phyloP scores from a whole-genome alignment of 805 yeast genomes.

The Cyberlindnera euphorbiae region DNA sequence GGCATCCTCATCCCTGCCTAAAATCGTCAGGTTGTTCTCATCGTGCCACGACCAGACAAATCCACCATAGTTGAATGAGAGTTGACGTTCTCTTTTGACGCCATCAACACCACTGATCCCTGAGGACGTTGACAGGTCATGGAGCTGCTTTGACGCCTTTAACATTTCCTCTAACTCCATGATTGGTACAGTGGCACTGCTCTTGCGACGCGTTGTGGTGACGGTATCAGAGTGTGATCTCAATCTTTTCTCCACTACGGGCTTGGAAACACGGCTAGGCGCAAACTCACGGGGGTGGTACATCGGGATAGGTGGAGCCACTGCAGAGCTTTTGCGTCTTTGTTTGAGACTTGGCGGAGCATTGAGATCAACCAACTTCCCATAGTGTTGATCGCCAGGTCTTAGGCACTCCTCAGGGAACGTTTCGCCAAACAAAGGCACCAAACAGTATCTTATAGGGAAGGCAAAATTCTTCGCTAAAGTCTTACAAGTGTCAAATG shows the following conservation, averaged over 20 bases:
- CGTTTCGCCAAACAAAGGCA: slow-evolving; percentile 73
- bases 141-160: slow-evolving; percentile 27
- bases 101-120: slow-evolving; percentile 4
- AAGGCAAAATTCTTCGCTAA: slow-evolving; percentile 75
- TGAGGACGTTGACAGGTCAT: slow-evolving; percentile 18
- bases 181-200: slow-evolving; percentile 8
- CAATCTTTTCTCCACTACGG: slow-evolving; percentile 6
- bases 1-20: slow-evolving; percentile 20
- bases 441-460: slow-evolving; percentile 65
- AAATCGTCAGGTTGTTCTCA: slow-evolving; percentile 17
- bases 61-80: slow-evolving; percentile 26
- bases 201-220: neutral
- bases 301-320: neutral
- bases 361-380: slow-evolving; percentile 20
- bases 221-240: slow-evolving; percentile 24
- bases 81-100: slow-evolving; percentile 2
- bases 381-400: slow-evolving; percentile 21
- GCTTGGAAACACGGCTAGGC: slow-evolving; percentile 2
- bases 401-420: slow-evolving; percentile 40
- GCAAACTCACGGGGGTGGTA: neutral
- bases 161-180: slow-evolving; percentile 24
- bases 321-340: slow-evolving; percentile 7
- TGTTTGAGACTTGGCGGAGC: slow-evolving; percentile 7
- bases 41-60: slow-evolving; percentile 26
- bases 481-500: slow-evolving; percentile 59